A percentile compares a stretch with the other conserved stretches of the same genome.
Evolutionary conservation across 225 moss, liverwort and hornwort species (phyloP).

Genomic region (Anthoceros angustus): DNA sequence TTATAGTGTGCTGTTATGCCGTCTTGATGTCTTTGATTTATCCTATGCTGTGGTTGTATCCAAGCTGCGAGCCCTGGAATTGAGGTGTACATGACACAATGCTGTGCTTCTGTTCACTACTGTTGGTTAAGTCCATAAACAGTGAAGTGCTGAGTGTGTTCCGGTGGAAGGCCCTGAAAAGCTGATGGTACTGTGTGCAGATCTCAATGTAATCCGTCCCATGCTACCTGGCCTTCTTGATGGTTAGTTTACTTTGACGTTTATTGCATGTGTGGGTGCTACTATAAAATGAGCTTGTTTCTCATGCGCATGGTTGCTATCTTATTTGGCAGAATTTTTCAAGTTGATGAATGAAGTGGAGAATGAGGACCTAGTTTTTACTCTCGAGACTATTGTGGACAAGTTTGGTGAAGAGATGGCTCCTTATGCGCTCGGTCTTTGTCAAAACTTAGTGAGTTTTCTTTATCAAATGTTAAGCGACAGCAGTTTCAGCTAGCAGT

Average conservation of each 20-base stretch:
- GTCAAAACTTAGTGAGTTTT: conserved; percentile 73
- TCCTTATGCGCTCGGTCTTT: conserved; percentile 93
- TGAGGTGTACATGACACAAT: too few species aligned
- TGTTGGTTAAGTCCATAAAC: too few species aligned
- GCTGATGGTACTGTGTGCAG: conserved; percentile 15
- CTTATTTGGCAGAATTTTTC: conserved; percentile 54
- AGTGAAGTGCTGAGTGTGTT: too few species aligned
- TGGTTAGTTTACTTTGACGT: conserved; percentile 29
- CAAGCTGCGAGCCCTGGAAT: too few species aligned
- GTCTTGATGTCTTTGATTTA: background rate
- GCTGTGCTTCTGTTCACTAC: too few species aligned
- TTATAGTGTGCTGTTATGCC: background rate
- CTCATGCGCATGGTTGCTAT: background rate
- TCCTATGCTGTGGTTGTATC: too few species aligned
- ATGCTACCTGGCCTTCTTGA: conserved; percentile 81
- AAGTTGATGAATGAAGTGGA: conserved; percentile 99
- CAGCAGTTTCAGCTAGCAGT: background rate
- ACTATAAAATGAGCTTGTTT: background rate
- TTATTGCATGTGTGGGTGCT: background rate
- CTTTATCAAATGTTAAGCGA: background rate
- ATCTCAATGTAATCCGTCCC: conserved; percentile 85
- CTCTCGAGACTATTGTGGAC: conserved; percentile 94
- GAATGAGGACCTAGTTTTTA: conserved; percentile 96
- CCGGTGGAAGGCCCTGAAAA: too few species aligned
- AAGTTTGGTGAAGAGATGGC: conserved; percentile 99